Evolutionary conservation across 176 grass and related monocot genomes (phyloP).

Genomic region (Coix lacrymajobi): DNA sequence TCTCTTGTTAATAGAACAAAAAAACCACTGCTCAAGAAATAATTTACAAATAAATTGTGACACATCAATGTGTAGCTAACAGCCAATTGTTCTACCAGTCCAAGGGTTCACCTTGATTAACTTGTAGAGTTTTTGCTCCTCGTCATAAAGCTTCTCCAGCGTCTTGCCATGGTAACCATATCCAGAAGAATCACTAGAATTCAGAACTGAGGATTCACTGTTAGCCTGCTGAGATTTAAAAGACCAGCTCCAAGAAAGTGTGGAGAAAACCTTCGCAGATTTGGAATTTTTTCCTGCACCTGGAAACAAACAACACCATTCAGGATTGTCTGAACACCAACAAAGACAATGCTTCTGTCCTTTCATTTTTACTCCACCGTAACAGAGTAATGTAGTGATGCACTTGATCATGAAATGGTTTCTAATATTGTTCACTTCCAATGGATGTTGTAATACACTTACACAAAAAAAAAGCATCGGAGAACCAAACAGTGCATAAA

Average conservation of each 20-base stretch:
- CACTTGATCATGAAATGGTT: conserved; percentile 7
- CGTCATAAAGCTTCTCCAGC: conserved; percentile 67
- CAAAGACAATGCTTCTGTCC: not conserved
- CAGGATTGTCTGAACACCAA: not conserved
- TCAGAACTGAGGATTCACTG: conserved; percentile 45
- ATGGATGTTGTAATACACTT: conserved; percentile 1
- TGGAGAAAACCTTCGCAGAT: conserved; percentile 90
- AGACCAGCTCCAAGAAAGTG: conserved; percentile 85
- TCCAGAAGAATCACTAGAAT: conserved; percentile 51
- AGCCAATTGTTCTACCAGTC: not conserved
- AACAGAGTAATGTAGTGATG: conserved; percentile 7
- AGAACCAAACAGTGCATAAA: conserved; percentile 9
- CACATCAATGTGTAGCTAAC: not conserved
- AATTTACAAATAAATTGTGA: conserved; percentile 8
- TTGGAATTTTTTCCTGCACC: conserved; percentile 68
- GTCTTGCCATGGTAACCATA: conserved; percentile 84
- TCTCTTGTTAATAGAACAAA: conserved; percentile 8
- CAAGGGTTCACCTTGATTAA: conserved; percentile 71
- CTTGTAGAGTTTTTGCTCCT: conserved; percentile 97
- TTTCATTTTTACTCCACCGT: not conserved
- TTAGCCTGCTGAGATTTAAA: conserved; percentile 64
- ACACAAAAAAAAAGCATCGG: conserved; percentile 2
- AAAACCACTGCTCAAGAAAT: not conserved
- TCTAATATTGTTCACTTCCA: not conserved
- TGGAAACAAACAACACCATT: conserved; percentile 24